Base-by-base conservation (phyloP, 2,329 filamentous ascomycete genomes). In the Pleurostoma richardsiae region DNA sequence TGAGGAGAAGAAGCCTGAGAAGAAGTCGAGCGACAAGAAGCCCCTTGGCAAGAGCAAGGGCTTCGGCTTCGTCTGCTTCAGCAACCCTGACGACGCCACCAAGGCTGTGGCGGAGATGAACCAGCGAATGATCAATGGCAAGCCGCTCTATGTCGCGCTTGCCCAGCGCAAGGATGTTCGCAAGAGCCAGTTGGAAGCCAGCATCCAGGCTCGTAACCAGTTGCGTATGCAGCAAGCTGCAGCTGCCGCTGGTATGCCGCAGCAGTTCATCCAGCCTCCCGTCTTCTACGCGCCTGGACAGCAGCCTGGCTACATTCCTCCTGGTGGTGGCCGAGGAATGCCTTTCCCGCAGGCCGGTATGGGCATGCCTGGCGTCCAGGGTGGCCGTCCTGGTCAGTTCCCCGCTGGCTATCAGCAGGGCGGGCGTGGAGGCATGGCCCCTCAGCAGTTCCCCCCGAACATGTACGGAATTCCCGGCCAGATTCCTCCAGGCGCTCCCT, bases 51-150 rank as follows among this genome's bases (percentile, higher is more conserved):
- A 97, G 88, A 96, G 90, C 86, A 99, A 97, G 81, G 94, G 94
- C 68, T 99, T 99, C 68, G 94, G 94, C 61, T 99, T 99, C 70
- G 94, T 99, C 65, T 99, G 94, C 87, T 99, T 99, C 79, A 94
- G 88, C 82, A 97, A 95, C 80, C 91, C 94, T 51, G 94, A 99
- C 62, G 94, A 99, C 70, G 94, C 94, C 56, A 96, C 92, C 74
- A 97, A 97, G 83, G 94, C 94, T 55, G 92, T 99, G 55, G 90
- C 91, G 51, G 94, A 99, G 73, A 96, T 97, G 90, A 99, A 99
- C 80, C 92, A 97, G 80, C 90, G 94, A 71, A 99, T 99, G 94
- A 80, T 97, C 58, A 87, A 91, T 69, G 82, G 82, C 75, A 99
- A 99, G 84, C 94, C 94, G 48, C 80, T 99, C 51, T 99, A 99